Percentiles rank a stretch among this genome's conserved stretches.
Conservation (phyloP, 2,329 filamentous ascomycete species). For the Cylindrodendrum hubeiense region DNA sequence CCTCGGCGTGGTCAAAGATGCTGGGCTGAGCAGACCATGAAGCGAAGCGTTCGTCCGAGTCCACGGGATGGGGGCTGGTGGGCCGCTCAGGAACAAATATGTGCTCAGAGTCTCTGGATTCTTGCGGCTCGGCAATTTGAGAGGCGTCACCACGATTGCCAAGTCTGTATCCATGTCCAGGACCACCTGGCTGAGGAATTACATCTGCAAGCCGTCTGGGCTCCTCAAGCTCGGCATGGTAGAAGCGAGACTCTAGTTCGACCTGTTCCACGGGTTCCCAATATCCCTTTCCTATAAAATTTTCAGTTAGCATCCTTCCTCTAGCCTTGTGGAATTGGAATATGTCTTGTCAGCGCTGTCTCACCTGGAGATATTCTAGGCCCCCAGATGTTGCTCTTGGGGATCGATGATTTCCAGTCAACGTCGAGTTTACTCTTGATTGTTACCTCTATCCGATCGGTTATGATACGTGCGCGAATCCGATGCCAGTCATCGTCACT, state of each 20-base stretch:
- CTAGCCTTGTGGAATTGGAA: not conserved
- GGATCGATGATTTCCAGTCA: conserved; percentile 35
- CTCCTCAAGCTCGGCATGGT: not conserved
- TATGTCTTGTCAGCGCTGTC: not conserved
- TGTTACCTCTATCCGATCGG: conserved; percentile 14
- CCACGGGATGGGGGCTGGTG: not conserved
- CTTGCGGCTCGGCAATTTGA: not conserved
- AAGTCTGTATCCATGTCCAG: not conserved
- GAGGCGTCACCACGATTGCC: not conserved
- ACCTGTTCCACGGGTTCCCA: not conserved
- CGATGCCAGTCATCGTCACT: conserved; percentile 39
- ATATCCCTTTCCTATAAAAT: not conserved
- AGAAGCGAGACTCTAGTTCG: not conserved
- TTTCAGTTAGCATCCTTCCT: not conserved
- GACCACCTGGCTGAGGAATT: not conserved
- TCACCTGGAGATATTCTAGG: not conserved
- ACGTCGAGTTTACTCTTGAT: conserved; percentile 14
- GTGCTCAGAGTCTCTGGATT: not conserved
- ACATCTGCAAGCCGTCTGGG: not conserved
- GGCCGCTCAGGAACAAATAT: not conserved
- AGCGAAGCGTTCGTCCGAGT: not conserved
- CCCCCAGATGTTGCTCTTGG: conserved; percentile 40
- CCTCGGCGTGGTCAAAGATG: conserved; percentile 23
- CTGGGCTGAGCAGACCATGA: conserved; percentile 44
- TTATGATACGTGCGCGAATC: conserved; percentile 38